Base-by-base conservation (phyloP, 257 asterid genomes). In the Fraxinus quadrangulata region DNA sequence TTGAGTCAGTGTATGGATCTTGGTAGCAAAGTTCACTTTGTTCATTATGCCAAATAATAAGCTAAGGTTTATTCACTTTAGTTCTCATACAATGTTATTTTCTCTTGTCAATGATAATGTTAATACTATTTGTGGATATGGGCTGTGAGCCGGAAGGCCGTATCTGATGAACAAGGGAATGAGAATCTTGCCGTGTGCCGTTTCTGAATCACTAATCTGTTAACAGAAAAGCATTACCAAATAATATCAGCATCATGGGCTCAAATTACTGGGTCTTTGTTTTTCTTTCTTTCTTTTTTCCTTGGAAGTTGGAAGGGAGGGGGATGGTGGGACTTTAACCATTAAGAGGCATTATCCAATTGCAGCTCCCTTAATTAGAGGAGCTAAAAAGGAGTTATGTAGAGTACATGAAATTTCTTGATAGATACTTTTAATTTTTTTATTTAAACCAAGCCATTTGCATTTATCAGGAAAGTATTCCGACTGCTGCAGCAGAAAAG, bases 391-490 rank as follows among this genome's bases (percentile, higher is more conserved):
- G 72, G 40, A 78, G 71, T 51, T 61, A 76, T n/a, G 61, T 31
- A 37, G 37, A 75, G 71, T 45, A 5, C 33, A 36, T 73, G 77
- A 45, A 66, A 71, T 61, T 73, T 70, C 75, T 74, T 19, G 30
- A 21, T 51, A 24, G 54, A 73, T 79, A 34, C 73, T 16, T 59
- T 36, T 59, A 34, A 65, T 54, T 76, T 68, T 59, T 65, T 61
- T 17, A 34, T 47, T 70, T 51, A n/a, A 19, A 45, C 63, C n/a
- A 34, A 54, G 40, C 39, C 49, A 11, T 47, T 61, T 65, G 56
- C 72, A 33, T 77, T 76, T 66, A 26, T 69, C 89, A 94, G 97
- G 99, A 95, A 83, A 95, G 94, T 80, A 86, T 95, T 81, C 99
- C 99, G 71, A 66, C 85, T 83, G 80, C 80, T 67, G 89, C 96